Conservation (phyloP, 2,329 filamentous ascomycete genomes). For the Sporothrix euskadiensis region DNA sequence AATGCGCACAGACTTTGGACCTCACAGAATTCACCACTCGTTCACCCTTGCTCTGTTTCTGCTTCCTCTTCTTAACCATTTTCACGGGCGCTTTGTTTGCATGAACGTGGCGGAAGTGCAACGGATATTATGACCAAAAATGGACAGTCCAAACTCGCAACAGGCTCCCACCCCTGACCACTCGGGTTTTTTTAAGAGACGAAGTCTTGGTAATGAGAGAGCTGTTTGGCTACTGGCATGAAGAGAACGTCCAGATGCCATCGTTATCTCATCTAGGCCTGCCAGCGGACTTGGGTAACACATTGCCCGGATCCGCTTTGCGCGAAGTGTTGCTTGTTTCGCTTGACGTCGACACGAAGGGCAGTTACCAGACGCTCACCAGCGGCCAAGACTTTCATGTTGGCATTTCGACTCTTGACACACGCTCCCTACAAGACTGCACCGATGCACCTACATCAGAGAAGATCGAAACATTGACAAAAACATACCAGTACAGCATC, state of each 20-base stretch:
- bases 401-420: neutral
- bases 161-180: neutral
- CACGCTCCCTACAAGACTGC: neutral
- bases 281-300: neutral
- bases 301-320: neutral
- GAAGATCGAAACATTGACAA: neutral
- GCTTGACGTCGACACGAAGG: neutral
- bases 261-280: neutral
- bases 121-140: neutral
- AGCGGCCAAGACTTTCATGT: neutral
- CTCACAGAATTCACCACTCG: neutral
- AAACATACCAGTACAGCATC: neutral
- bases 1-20: neutral
- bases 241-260: neutral
- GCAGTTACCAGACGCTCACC: neutral
- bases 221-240: conserved; percentile 8
- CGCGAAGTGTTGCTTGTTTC: neutral
- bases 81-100: too few relatives aligned
- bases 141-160: neutral
- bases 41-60: too few relatives aligned
- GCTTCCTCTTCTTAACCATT: too few relatives aligned
- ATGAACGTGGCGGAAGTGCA: too few relatives aligned
- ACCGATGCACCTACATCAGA: neutral
- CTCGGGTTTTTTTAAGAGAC: neutral
- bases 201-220: conserved; percentile 10